Conservation (phyloP, 495 filamentous ascomycete species). For the Neurospora cerealis region DNA sequence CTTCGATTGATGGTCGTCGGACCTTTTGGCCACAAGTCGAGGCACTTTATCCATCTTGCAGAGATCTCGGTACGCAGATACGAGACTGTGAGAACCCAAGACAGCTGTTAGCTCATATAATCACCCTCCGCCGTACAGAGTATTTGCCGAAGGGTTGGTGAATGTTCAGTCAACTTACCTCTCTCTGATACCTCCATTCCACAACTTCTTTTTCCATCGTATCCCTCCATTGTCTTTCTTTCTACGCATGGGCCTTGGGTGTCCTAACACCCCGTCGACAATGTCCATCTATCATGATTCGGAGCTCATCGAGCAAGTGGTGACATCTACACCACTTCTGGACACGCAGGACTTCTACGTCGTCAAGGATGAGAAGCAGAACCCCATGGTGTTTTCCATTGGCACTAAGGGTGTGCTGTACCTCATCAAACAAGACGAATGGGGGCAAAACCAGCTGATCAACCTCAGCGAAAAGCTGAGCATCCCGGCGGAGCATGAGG, state of each 20-base stretch:
- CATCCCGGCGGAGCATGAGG: neutral
- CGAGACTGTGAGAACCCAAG: neutral
- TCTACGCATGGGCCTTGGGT: neutral
- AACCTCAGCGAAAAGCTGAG: neutral
- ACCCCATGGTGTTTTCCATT: neutral
- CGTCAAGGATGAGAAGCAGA: neutral
- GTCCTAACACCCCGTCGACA: neutral
- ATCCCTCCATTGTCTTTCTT: neutral
- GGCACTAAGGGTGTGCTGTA: neutral
- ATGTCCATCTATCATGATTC: neutral
- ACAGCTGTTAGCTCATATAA: neutral
- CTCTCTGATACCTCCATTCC: neutral
- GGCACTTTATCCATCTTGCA: neutral
- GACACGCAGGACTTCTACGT: neutral
- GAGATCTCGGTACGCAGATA: neutral
- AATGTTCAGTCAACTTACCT: neutral
- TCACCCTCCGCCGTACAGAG: neutral
- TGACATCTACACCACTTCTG: neutral
- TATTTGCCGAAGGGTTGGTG: neutral
- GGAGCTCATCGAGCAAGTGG: neutral
- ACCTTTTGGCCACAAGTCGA: neutral
- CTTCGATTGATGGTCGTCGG: neutral
- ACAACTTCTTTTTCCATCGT: neutral
- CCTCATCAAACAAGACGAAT: neutral
- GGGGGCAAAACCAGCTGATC: neutral